phyloP scores from a whole-genome alignment of 116 monocot species.

The Iris pallida region DNA sequence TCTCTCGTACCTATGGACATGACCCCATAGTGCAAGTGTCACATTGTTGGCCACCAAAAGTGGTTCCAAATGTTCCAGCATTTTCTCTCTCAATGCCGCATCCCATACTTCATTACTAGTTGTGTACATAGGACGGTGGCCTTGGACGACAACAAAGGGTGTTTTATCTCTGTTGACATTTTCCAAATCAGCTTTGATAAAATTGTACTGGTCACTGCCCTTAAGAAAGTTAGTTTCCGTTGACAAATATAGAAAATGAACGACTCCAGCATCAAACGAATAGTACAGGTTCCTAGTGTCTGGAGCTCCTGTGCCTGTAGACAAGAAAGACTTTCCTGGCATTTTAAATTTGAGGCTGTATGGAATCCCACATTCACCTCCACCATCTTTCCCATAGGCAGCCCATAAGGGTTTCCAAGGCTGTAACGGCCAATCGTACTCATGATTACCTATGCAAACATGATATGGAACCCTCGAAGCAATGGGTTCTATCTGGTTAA shows the following conservation, averaged over 20 bases:
- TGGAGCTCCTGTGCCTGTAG: constrained; percentile 73
- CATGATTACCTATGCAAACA: constrained; percentile 93
- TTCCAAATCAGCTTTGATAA: constrained; percentile 74
- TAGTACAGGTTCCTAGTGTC: constrained; percentile 76
- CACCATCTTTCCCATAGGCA: constrained; percentile 75
- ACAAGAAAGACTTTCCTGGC: constrained; percentile 82
- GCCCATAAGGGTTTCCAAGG: constrained; percentile 93
- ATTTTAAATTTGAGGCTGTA: constrained; percentile 90
- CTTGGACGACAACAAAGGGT: constrained; percentile 85
- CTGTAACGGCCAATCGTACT: constrained; percentile 95
- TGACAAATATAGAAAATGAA: constrained; percentile 92
- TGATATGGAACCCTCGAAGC: constrained; percentile 79
- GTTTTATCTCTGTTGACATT: constrained; percentile 67
- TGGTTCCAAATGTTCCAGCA: constrained; percentile 69
- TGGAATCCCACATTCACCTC: constrained; percentile 97
- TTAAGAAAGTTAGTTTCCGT: constrained; percentile 86
- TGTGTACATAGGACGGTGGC: constrained; percentile 97
- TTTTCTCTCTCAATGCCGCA: constrained; percentile 50
- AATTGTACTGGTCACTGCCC: constrained; percentile 83
- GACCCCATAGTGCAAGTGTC: constrained; percentile 96
- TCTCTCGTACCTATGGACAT: constrained; percentile 97
- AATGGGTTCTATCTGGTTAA: constrained; percentile 88
- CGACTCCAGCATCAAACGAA: constrained; percentile 78
- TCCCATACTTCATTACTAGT: constrained; percentile 77
- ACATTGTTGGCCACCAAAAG: constrained; percentile 80